Evolutionary conservation across 2,329 filamentous ascomycete species (phyloP).

Genomic region (Pseudogymnoascus sp.): DNA sequence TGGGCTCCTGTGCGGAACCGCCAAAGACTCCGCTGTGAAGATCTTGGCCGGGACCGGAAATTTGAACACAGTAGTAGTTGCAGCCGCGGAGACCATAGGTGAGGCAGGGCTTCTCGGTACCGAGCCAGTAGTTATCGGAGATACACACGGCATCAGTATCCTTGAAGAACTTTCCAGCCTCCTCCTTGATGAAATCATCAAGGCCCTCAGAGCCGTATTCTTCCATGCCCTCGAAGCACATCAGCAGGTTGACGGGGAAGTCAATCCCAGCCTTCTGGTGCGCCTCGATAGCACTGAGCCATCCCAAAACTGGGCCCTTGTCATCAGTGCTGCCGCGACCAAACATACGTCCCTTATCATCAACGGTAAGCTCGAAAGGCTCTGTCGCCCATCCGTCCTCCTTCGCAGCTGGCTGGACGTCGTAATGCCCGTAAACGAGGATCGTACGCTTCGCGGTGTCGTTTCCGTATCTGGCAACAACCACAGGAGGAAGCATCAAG

Average conservation of each 20-base stretch:
- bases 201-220: slow-evolving; percentile 96
- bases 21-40: slow-evolving; percentile 96
- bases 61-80: slow-evolving; percentile 93
- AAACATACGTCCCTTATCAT: slow-evolving; percentile 90
- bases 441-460: slow-evolving; percentile 92
- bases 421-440: slow-evolving; percentile 96
- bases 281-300: slow-evolving; percentile 96
- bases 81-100: slow-evolving; percentile 95
- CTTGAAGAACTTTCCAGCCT: slow-evolving; percentile 91
- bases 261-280: slow-evolving; percentile 92
- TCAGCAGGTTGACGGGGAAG: slow-evolving; percentile 93
- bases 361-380: slow-evolving; percentile 80
- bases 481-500: slow-evolving; percentile 84
- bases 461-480: slow-evolving; percentile 85
- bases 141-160: slow-evolving; percentile 96
- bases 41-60: slow-evolving; percentile 86
- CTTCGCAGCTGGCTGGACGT: slow-evolving; percentile 90
- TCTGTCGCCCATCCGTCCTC: slow-evolving; percentile 94
- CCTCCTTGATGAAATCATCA: slow-evolving; percentile 85
- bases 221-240: slow-evolving; percentile 99
- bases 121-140: slow-evolving; percentile 99
- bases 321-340: slow-evolving; percentile 94
- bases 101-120: slow-evolving; percentile 94
- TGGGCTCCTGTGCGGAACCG: slow-evolving; percentile 92
- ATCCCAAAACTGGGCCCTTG: slow-evolving; percentile 94